Percentiles rank a stretch among this genome's conserved stretches.
These are phyloP conservation scores for Protomyces lactucae-debilis DNA, from an alignment of 1,139 yeast species.

Conservation along the genomic window DNA sequence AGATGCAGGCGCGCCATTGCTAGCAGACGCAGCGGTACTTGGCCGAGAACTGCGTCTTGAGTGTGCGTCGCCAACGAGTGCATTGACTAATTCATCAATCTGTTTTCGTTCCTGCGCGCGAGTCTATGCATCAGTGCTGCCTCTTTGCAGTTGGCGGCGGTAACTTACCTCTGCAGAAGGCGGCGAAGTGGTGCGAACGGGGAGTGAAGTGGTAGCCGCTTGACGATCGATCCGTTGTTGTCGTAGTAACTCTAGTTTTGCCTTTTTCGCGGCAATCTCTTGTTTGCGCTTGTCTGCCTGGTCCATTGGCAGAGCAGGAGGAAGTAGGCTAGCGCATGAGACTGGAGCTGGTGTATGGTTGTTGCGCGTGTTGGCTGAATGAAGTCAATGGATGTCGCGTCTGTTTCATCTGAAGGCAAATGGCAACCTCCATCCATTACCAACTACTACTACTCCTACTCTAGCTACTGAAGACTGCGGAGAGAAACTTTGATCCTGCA, in stretches of 20 bases:
- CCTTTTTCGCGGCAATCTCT: conserved; percentile 48
- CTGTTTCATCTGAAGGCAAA: no score
- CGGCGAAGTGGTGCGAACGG: not conserved
- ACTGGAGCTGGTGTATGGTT: not conserved
- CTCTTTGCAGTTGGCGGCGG: not conserved
- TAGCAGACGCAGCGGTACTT: not conserved
- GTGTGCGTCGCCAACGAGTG: conserved; percentile 31
- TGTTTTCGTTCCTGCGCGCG: conserved; percentile 26
- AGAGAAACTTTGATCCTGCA: not conserved
- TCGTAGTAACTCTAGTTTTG: conserved; percentile 46
- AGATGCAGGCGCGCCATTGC: not conserved
- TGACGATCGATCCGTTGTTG: conserved; percentile 39
- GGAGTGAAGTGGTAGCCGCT: not conserved
- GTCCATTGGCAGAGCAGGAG: conserved; percentile 12
- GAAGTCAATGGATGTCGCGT: not conserved
- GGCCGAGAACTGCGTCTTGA: not conserved
- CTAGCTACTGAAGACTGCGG: no score
- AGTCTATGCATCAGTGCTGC: not conserved
- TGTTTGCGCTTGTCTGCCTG: conserved; percentile 36
- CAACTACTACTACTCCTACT: no score
- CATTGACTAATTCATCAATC: conserved; percentile 33
- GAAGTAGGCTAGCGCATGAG: not conserved
- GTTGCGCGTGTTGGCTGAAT: not conserved
- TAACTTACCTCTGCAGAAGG: not conserved
- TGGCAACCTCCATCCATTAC: no score